Conservation (phyloP, 2,329 filamentous ascomycete species). For the Drechslera avenae region DNA sequence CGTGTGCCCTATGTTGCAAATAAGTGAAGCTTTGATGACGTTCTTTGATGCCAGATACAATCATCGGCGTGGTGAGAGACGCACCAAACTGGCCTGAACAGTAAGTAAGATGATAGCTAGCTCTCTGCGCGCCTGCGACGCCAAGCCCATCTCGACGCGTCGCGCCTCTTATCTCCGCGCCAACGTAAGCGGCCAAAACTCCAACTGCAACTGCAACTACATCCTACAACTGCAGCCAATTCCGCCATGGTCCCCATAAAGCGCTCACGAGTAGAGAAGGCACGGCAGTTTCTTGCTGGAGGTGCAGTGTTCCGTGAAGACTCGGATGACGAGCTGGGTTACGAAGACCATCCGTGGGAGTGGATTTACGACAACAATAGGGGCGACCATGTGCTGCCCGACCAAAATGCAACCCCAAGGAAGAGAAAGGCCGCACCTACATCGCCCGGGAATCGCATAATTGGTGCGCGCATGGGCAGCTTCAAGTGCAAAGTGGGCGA, state of each 20-base stretch:
- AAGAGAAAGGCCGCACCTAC: slow-evolving; percentile 39
- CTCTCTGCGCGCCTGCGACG: slow-evolving; percentile 26
- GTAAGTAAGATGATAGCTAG: slow-evolving; percentile 25
- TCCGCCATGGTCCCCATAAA: slow-evolving; percentile 49
- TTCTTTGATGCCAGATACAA: background rate
- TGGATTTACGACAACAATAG: slow-evolving; percentile 59
- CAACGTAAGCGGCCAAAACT: slow-evolving; percentile 35
- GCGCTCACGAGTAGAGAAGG: slow-evolving; percentile 52
- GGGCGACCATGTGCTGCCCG: slow-evolving; percentile 22
- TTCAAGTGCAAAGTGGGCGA: slow-evolving; percentile 86
- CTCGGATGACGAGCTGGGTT: slow-evolving; percentile 81
- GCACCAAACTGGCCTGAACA: slow-evolving; percentile 4
- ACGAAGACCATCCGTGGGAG: slow-evolving; percentile 58
- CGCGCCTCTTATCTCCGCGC: slow-evolving; percentile 18
- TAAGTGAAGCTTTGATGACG: slow-evolving; percentile 3
- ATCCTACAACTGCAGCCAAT: slow-evolving; percentile 27
- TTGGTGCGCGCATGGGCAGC: slow-evolving; percentile 80
- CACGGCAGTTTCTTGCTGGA: slow-evolving; percentile 58
- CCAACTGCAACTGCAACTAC: slow-evolving; percentile 22
- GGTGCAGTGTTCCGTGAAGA: slow-evolving; percentile 74
- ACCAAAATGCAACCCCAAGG: slow-evolving; percentile 36
- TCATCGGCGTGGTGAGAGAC: background rate
- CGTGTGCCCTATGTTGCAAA: background rate
- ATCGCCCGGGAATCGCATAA: slow-evolving; percentile 58
- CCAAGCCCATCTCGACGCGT: slow-evolving; percentile 43